Evolutionary conservation across 805 yeast species (phyloP), one percentile per base, ranked within the genome.

Genomic region (Cyberlindnera sargentensis): DNA sequence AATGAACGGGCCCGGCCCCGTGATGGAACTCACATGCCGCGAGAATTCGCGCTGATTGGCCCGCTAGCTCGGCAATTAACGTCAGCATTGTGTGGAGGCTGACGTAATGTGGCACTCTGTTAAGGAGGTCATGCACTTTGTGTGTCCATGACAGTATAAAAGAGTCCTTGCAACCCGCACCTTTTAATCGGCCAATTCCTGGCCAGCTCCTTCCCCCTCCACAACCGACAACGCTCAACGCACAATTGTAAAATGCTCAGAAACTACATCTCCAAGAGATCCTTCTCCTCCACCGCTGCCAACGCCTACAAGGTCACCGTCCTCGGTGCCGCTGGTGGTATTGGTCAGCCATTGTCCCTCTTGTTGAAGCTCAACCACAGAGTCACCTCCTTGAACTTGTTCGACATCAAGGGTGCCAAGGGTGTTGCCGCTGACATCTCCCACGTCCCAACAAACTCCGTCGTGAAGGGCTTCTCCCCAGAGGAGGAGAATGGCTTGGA

Each of bases 391-490:
- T 75, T 90, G 64, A 78, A 93, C 48, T 73, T 90, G 45, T 90
- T 85, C 73, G 98, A 90, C 70, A 75, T 90, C 63, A 80, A 81
- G 66, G 88, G 93, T 58, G 95, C 96, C 49, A 88, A 89, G 55
- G 98, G 98, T 73, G 97, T 90, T 49, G 97, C 96, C 53, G 90
- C 98, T 45, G 98, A 90, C 62, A 75, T 90, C 50, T 85, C 95
- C 37, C 98, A 90, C 71, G 78, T 90, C 60, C 93, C 95, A 72
- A 86, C 96, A 63, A 80, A 85, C 75, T 86, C 96, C 51, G 78
- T 77, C 45, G 96, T 91, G 57, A 76, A 71, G 54, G 97, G 97
- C 52, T 90, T 76, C 75, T 75, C 86, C 47, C 95, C 96, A 56
- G 95, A 85, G 52, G 75, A 80, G 52, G 73, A 73, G 45, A 85